A percentile compares a stretch with the other conserved stretches of the same genome.
Evolutionary conservation across 148 eudicot genomes (phyloP).

Genomic region (Silene uniflora): DNA sequence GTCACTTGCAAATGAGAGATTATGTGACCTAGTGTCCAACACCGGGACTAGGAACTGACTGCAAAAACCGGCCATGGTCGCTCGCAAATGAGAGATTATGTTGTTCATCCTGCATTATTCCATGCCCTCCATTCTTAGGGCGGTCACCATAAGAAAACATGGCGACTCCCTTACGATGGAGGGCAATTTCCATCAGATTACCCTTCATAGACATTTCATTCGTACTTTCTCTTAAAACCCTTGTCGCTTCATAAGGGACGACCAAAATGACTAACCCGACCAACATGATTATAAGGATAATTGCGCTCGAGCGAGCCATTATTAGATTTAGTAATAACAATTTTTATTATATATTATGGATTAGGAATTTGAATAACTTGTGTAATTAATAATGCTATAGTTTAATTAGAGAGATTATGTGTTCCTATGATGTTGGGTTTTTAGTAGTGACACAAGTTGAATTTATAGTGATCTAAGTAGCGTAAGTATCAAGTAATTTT

Average conservation of each 20-base stretch:
- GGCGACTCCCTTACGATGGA: not conserved
- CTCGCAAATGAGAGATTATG: not conserved
- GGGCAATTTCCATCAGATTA: constrained; percentile 12
- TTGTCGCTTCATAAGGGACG: constrained; percentile 2
- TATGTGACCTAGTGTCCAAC: constrained; percentile 18
- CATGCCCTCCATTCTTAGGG: constrained; percentile 1
- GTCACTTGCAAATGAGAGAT: too few relatives aligned
- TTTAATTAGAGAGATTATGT: not conserved
- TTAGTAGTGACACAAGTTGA: not conserved
- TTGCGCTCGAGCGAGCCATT: constrained; percentile 1
- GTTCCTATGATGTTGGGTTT: not conserved
- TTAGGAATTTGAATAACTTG: not conserved
- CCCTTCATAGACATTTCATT: not conserved
- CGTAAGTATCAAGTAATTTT: constrained; percentile 6
- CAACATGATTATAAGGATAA: not conserved
- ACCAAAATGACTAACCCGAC: constrained; percentile 6
- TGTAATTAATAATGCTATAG: not conserved
- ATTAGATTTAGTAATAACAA: not conserved
- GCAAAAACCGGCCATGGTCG: constrained; percentile 15
- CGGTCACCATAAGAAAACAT: not conserved
- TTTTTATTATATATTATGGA: not conserved
- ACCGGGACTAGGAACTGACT: constrained; percentile 32
- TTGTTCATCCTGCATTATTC: not conserved
- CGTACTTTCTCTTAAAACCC: not conserved
- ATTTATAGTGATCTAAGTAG: not conserved